A percentile compares a stretch with the other conserved stretches of the same genome.
Evolutionary conservation across 345 rosid genomes (phyloP).

Genomic region (Pistacia integerrima): DNA sequence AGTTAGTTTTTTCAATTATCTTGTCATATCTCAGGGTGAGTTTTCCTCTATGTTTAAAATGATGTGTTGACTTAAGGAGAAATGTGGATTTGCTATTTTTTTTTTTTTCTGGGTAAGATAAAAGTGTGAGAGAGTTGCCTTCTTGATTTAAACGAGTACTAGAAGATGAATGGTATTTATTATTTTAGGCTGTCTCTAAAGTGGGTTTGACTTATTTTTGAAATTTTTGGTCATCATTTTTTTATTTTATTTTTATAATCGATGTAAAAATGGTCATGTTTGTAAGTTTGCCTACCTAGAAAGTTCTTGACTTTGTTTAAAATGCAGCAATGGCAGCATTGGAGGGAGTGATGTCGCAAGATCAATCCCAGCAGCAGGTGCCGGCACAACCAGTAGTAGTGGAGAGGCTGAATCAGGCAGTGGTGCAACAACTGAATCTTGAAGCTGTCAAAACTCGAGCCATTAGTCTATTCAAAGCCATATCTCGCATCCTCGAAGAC

Average conservation of each 20-base stretch:
- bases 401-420: conserved; percentile 71
- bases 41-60: no score
- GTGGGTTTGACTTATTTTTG: no score
- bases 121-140: neutral
- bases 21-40: neutral
- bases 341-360: conserved; percentile 28
- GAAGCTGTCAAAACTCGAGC: conserved; percentile 84
- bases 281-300: no score
- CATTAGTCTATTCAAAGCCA: conserved; percentile 70
- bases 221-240: no score
- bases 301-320: no score
- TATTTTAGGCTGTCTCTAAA: no score
- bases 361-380: conserved; percentile 30
- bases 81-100: no score
- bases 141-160: neutral
- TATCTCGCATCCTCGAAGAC: conserved; percentile 90
- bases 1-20: neutral
- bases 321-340: conserved; percentile 13
- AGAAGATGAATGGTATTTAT: neutral
- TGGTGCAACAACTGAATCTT: conserved; percentile 72
- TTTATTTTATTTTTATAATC: no score
- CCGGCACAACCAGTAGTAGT: conserved; percentile 26
- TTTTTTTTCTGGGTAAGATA: neutral
- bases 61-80: neutral
- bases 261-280: no score